These are phyloP conservation scores for Smallanthus sonchifolius DNA, from an alignment of 129 eudicot genomes.

Conservation along the genomic window DNA sequence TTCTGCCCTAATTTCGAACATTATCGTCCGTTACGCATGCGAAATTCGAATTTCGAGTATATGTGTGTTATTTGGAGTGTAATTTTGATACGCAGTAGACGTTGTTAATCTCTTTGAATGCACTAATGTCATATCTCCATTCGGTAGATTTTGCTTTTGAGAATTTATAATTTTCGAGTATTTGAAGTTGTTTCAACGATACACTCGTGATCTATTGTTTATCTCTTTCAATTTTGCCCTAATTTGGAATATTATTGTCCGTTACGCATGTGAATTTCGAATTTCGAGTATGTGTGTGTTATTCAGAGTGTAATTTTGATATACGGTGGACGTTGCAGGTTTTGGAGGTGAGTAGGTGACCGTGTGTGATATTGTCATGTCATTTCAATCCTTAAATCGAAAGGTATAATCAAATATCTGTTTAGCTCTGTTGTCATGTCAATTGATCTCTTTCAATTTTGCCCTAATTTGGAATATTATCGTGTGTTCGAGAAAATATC, in stretches of 20 bases:
- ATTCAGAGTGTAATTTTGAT: not conserved
- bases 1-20: too few species aligned
- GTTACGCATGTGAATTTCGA: not conserved
- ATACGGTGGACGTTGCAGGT: conserved; percentile 7
- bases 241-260: too few species aligned
- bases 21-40: not conserved
- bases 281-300: not conserved
- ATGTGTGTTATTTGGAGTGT: not conserved
- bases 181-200: not conserved
- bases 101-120: not conserved
- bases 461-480: too few species aligned
- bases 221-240: not conserved
- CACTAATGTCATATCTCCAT: conserved; percentile 1
- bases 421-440: conserved; percentile 21
- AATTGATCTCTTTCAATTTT: conserved; percentile 19
- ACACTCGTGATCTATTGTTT: not conserved
- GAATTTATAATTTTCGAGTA: not conserved
- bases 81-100: conserved; percentile 12
- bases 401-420: conserved; percentile 21
- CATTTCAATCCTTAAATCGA: conserved; percentile 12
- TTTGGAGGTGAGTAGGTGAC: conserved; percentile 8
- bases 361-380: conserved; percentile 6
- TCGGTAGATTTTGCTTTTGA: not conserved
- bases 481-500: not conserved
- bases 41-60: not conserved